phyloP scores from a whole-genome alignment of 2,329 filamentous ascomycete genomes.

The Teratosphaeria destructans region DNA sequence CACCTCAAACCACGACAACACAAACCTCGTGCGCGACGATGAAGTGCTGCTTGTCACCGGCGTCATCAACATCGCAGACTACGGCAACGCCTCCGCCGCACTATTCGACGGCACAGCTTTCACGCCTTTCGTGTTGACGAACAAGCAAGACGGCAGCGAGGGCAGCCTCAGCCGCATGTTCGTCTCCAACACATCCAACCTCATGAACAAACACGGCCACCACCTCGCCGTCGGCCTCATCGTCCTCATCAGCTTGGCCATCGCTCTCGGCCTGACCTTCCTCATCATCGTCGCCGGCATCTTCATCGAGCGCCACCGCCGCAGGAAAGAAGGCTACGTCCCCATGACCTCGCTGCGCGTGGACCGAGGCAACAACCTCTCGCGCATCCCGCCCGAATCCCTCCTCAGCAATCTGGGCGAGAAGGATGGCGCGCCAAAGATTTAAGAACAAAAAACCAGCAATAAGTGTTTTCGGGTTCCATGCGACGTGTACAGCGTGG shows the following conservation, averaged over 20 bases:
- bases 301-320: conserved; percentile 62
- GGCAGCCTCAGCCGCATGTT: conserved; percentile 77
- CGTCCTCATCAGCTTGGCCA: conserved; percentile 69
- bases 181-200: conserved; percentile 62
- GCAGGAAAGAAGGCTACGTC: conserved; percentile 68
- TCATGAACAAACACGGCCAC: conserved; percentile 47
- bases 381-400: conserved; percentile 39
- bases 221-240: conserved; percentile 65
- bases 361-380: conserved; percentile 38
- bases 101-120: conserved; percentile 76
- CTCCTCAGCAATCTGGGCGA: conserved; percentile 19
- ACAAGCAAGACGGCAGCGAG: conserved; percentile 48
- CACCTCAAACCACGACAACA: conserved; percentile 54
- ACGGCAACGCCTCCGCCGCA: conserved; percentile 74
- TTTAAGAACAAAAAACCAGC: conserved; percentile 3
- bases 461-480: neutral
- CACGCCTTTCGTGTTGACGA: conserved; percentile 71
- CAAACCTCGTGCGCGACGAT: conserved; percentile 52
- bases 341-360: conserved; percentile 58
- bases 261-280: conserved; percentile 67
- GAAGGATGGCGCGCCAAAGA: conserved; percentile 13
- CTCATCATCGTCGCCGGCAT: conserved; percentile 67
- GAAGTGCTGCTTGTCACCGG: conserved; percentile 79
- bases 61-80: conserved; percentile 60
- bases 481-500: too few species aligned